Base-by-base conservation (phyloP, 1,284 basidiomycete genomes). In the Apiotrichum porosum region DNA sequence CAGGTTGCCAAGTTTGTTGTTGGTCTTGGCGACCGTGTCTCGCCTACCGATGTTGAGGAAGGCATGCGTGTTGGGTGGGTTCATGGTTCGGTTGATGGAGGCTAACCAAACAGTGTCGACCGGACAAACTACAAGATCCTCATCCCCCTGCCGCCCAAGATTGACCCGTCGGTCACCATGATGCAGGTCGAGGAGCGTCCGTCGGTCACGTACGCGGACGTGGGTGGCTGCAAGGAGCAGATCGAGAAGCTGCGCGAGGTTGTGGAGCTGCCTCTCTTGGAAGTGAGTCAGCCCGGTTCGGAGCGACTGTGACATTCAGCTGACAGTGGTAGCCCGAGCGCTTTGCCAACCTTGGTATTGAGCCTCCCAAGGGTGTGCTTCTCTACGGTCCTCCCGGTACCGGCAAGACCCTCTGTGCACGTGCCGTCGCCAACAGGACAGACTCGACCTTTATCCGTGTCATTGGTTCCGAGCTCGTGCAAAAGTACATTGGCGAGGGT, bases 151-250 rank as follows among this genome's bases (percentile, higher is more conserved):
- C 95, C 95, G 36, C 95, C 95, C 32, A 97, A 95, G 78, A 99
- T 99, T 61, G 95, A 99, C 72, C 92, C 95, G 3, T 95, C 92
- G 0, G 95, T 99, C 4, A 98, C 95, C 14, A 97, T 98, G 94
- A 99, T 99, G 95, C 94, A 98, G 75, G 94, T 98, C 37, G 94
- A 98, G 73, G 94, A 98, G 76, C 94, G 97, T 72, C 94, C 94
- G 1, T 94, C 97, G 65, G 91, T 98, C 41, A 97, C 94, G 3
- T 98, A 98, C 71, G 91, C 92, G 9, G 95, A 98, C 65, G 82
- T 99, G 47, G 95, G 95, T 60, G 95, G 95, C 9, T 97, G 95
- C 77, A 98, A 98, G 76, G 95, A 98, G 72, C 95, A 98, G 75
- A 98, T 98, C 62, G 95, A 99, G 78, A 98, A 98, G 78, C 80